Conservation (phyloP, 2,329 filamentous ascomycete genomes). For the Daldinia eschscholtzii region DNA sequence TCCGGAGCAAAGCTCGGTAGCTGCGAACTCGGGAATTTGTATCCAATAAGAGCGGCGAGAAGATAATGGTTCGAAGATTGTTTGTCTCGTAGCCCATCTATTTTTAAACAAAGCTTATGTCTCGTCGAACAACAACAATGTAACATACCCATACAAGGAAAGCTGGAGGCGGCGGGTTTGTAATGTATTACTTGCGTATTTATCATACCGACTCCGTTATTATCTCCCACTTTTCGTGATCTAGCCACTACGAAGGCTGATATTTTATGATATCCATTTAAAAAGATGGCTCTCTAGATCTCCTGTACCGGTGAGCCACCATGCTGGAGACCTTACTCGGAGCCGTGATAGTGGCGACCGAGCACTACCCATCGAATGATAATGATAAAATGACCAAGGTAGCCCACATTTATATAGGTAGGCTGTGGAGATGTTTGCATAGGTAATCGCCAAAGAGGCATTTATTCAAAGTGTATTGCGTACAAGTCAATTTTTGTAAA, state of each 20-base stretch:
- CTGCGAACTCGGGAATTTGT: background rate
- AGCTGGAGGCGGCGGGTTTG: background rate
- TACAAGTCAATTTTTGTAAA: too few species aligned
- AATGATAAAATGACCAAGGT: background rate
- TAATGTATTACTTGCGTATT: background rate
- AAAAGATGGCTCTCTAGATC: background rate
- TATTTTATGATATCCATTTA: background rate
- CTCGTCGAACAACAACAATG: background rate
- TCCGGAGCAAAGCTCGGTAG: background rate
- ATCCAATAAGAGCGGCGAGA: background rate
- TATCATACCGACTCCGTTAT: background rate
- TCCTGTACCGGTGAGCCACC: background rate
- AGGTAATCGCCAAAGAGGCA: too few species aligned
- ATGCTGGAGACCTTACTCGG: background rate
- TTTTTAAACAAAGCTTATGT: constrained; percentile 2
- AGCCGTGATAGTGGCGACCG: background rate
- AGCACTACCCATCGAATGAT: background rate
- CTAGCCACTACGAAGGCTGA: background rate
- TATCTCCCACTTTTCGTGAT: background rate
- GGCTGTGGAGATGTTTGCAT: too few species aligned
- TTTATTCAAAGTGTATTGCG: too few species aligned
- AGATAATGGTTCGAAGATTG: background rate
- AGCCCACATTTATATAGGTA: background rate
- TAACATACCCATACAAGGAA: background rate
- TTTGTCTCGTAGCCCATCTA: constrained; percentile 3